Conservation (phyloP, 192 early-diverging fungal species). For the Cladochytrium replicatum region DNA sequence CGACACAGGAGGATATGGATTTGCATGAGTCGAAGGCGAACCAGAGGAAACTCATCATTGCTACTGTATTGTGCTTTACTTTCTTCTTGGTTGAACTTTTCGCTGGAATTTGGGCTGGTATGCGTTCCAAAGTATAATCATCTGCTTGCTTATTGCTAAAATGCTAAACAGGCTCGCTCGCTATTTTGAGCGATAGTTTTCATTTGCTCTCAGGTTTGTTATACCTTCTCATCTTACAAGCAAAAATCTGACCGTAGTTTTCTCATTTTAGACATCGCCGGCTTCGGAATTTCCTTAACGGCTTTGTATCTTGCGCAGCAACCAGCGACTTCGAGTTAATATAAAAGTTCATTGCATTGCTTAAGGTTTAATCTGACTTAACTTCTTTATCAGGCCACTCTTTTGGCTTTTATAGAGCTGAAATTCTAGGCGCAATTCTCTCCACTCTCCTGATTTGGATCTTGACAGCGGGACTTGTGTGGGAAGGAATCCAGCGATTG, state of each 20-base stretch:
- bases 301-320: constrained; percentile 53
- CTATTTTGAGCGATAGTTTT: constrained; percentile 67
- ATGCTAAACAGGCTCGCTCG: constrained; percentile 41
- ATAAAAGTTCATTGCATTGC: background rate
- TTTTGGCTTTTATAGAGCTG: constrained; percentile 68
- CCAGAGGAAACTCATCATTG: constrained; percentile 41
- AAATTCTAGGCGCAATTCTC: constrained; percentile 66
- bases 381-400: constrained; percentile 35
- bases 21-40: too few species aligned
- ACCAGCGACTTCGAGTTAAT: constrained; percentile 37
- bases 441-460: constrained; percentile 76
- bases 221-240: background rate
- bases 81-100: constrained; percentile 59
- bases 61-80: constrained; percentile 39
- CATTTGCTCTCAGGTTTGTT: constrained; percentile 55
- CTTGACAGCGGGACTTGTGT: constrained; percentile 54
- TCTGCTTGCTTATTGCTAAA: background rate
- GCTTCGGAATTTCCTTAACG: constrained; percentile 60
- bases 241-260: background rate
- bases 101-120: constrained; percentile 52
- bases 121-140: constrained; percentile 2
- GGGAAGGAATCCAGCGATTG: constrained; percentile 61
- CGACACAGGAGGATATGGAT: too few species aligned
- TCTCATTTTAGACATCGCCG: constrained; percentile 47
- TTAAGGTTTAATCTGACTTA: background rate